Evolutionary conservation across 352 stramenopile genomes (phyloP), one percentile per base, ranked within the genome.

Genomic region (Globisporangium ultimum): DNA sequence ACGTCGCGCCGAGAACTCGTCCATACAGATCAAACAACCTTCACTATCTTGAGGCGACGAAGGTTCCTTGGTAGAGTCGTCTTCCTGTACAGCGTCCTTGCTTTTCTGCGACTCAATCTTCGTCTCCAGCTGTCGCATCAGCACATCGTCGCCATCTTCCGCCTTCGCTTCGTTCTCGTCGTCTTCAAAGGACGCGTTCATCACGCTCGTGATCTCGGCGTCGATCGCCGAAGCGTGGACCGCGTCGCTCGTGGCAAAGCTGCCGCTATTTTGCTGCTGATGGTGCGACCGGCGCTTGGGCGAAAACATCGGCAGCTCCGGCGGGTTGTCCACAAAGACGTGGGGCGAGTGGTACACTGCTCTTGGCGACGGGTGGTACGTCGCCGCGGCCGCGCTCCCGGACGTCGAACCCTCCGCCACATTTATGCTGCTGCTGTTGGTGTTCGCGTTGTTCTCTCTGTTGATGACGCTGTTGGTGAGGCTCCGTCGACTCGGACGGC

Each of bases 11-110:
- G 84, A 91, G 76, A 95, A 95, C 66, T 95, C 84, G 64, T 95
- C 86, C 86, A 95, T 95, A 54, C 86, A 95, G 53, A 95, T 95
- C 6, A 95, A 58, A 63, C 86, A 93, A 12, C 82, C 80, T 45
- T 80, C 71, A 13, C 55, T 66, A 32, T 79, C 68, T 20, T 63
- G 65, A 3, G 62, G 61, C 12, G 49, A 43, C 17, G 52, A 40
- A 0, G 49, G 58, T 8, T 48, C 24, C 28, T 66, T 53, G 5
- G 3, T 20, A 0, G 28, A 6, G 28, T 10, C 28, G 8, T 68
- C 56, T 9, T 66, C 62, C 0, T 47, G 38, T 2, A 53, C n/a
- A 5, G 28, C 28, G 1, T 60, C 58, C 38, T 72, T 70, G 46
- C 22, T 53, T 36, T 61, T 53, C 20, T 54, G 46, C 11, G 14